These are phyloP conservation scores for Penicillium malachiteum DNA, from an alignment of 495 filamentous ascomycete genomes.

Conservation along the genomic window DNA sequence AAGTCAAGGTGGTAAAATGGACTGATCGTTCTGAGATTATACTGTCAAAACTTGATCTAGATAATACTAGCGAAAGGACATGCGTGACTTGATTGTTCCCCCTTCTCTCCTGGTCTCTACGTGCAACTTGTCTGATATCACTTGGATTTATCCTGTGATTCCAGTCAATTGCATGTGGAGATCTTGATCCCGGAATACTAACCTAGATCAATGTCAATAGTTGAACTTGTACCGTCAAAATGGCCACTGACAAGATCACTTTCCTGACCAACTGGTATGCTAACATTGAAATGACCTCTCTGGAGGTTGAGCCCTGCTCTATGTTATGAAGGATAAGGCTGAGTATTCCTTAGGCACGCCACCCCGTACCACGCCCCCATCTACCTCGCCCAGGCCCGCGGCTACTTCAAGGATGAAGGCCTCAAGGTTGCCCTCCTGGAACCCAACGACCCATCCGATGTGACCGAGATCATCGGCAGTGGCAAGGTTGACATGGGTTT, in stretches of 20 bases:
- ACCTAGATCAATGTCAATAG: constrained; percentile 19
- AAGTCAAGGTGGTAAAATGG: background rate
- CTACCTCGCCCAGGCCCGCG: constrained; percentile 67
- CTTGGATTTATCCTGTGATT: too few species aligned
- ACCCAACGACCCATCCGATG: constrained; percentile 69
- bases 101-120: constrained; percentile 23
- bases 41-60: constrained; percentile 79
- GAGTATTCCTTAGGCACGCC: constrained; percentile 55
- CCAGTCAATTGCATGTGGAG: background rate
- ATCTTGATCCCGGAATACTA: constrained; percentile 18
- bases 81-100: constrained; percentile 60
- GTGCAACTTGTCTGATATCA: background rate
- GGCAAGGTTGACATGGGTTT: constrained; percentile 71
- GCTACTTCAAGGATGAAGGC: constrained; percentile 68
- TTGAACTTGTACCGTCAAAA: constrained; percentile 39
- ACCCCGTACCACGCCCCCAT: constrained; percentile 72
- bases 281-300: constrained; percentile 7
- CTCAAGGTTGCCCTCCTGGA: constrained; percentile 70
- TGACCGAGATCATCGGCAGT: constrained; percentile 71
- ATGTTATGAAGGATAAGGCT: constrained; percentile 17
- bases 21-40: constrained; percentile 61
- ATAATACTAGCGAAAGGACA: constrained; percentile 83
- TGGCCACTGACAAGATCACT: constrained; percentile 74
- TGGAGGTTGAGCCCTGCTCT: background rate
- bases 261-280: constrained; percentile 70